phyloP scores from a whole-genome alignment of 805 yeast species.

The Wickerhamomyces sydowiorum region DNA sequence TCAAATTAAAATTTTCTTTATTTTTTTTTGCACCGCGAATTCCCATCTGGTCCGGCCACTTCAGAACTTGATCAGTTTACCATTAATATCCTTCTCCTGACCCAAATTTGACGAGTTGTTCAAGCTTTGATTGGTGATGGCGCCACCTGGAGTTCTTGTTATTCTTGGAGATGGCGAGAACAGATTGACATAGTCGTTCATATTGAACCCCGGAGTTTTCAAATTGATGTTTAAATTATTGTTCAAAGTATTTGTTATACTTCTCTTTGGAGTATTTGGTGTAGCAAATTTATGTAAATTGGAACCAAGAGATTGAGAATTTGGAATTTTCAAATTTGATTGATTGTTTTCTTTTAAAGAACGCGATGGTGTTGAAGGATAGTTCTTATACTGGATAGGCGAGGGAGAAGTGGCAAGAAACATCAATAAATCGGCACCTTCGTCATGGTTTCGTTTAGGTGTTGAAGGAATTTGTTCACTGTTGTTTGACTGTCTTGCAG shows the following conservation, averaged over 20 bases:
- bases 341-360: constrained; percentile 2
- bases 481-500: constrained; percentile 7
- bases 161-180: constrained; percentile 66
- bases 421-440: constrained; percentile 79
- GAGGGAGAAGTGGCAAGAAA: constrained; percentile 82
- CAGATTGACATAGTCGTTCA: constrained; percentile 77
- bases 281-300: constrained; percentile 5
- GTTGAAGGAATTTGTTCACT: constrained; percentile 13
- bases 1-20: neutral
- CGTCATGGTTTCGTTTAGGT: constrained; percentile 30
- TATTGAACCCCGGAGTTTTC: constrained; percentile 66
- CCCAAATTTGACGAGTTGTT: constrained; percentile 2
- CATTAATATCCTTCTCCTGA: constrained; percentile 20
- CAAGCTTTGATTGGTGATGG: neutral
- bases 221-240: neutral
- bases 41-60: neutral
- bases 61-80: constrained; percentile 20
- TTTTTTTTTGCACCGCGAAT: neutral
- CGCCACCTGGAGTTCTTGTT: constrained; percentile 29
- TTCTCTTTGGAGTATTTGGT: constrained; percentile 25
- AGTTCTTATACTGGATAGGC: constrained; percentile 30
- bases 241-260: constrained; percentile 3
- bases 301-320: neutral
- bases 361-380: constrained; percentile 20
- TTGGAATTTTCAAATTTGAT: constrained; percentile 5